A percentile compares a stretch with the other conserved stretches of the same genome.
Evolutionary conservation across 192 early-diverging fungal species (phyloP).

Genomic region (Podochytrium sp.): DNA sequence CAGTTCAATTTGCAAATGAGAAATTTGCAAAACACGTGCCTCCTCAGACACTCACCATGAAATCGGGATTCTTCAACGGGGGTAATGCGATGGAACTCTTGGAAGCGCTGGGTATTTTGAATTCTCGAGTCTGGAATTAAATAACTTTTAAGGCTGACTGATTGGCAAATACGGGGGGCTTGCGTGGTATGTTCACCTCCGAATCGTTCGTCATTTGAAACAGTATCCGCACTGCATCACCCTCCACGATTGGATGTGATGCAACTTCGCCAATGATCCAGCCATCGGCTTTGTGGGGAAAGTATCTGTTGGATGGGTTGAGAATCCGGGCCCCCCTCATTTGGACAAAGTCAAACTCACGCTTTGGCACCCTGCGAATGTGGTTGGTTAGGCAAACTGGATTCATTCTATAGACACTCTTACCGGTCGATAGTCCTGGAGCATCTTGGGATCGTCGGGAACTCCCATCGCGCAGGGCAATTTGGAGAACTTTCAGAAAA

Average conservation of each 20-base stretch:
- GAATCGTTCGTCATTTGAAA: background rate
- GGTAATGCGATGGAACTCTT: constrained; percentile 68
- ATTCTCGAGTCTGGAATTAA: constrained; percentile 60
- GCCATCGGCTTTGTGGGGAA: constrained; percentile 80
- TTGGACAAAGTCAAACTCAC: background rate
- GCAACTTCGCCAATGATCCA: constrained; percentile 70
- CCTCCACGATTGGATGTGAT: background rate
- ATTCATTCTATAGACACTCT: no score
- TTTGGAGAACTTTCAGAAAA: no score
- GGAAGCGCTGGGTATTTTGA: constrained; percentile 70
- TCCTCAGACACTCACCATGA: constrained; percentile 15
- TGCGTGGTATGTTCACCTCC: background rate
- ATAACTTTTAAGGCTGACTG: background rate
- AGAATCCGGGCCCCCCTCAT: background rate
- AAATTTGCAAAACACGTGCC: constrained; percentile 43
- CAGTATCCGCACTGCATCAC: background rate
- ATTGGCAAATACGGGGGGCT: background rate
- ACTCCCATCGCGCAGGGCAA: no score
- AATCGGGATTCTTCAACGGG: constrained; percentile 86
- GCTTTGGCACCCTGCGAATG: background rate
- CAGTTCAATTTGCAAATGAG: background rate
- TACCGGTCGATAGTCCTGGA: no score
- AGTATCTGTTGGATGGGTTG: constrained; percentile 32
- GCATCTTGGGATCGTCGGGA: no score
- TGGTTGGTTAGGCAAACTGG: no score